Base-by-base conservation (phyloP, 129 eudicot genomes). In the Tagetes patula region DNA sequence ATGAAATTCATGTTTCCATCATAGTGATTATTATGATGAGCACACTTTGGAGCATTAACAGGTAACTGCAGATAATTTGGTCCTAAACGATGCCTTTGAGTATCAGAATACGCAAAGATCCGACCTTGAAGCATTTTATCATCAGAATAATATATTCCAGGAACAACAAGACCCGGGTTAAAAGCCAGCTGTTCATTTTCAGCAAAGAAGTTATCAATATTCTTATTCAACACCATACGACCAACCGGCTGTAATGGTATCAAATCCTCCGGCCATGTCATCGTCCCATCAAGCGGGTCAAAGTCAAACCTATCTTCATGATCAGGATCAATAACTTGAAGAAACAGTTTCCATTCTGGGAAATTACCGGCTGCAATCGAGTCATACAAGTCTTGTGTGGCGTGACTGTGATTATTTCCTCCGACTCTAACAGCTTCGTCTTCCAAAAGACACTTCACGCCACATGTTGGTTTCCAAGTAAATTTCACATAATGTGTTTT, bases 111-210 rank as follows among this genome's bases (percentile, higher is more conserved):
- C 2, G 88, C 74, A 61, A 88, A 88, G 39, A 83, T 80, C 68
- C 88, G 78, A 45, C 84, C 75, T 49, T 87, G 94, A 42, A 87
- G 87, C 82, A 88, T 72, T 84, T 88, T 88, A 65, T 88, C 94
- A 62, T 85, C 84, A 0, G 94, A 88, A 75, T 82, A 88, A 72
- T 85, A 83, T 36, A 88, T 73, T 9, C 94, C 94, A 33, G 90
- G 90, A 46, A 88, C 94, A 31, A 88, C 60, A 65, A 80, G 67
- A 7, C 85, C 87, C 5, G 94, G 94, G 68, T 81, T 71, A 37
- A 88, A 88, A 0, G 90, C 90, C n/a, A 88, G 84, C 65, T 82
- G 87, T 71, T 88, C 94, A 61, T 85, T 88, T 42, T 88, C 94
- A 0, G 87, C 87, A 77, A 88, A 88, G 37, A 88, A 88, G 83